A percentile compares a stretch with the other conserved stretches of the same genome.
These are phyloP conservation scores for Kurtzmaniella cleridarum DNA, from an alignment of 805 yeast species.

Conservation along the genomic window DNA sequence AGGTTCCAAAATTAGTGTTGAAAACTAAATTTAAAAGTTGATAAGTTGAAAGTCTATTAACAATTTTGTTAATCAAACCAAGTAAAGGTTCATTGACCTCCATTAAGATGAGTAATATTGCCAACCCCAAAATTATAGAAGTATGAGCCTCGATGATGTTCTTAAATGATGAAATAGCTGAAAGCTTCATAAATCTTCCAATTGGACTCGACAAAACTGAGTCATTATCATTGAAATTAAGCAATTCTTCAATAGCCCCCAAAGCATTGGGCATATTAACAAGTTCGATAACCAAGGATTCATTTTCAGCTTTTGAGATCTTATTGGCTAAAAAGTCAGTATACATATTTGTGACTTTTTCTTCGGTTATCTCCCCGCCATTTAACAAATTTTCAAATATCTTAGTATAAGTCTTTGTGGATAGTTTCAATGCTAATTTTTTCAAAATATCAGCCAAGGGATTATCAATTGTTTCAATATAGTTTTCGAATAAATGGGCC, in stretches of 20 bases:
- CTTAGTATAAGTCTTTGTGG: constrained; percentile 24
- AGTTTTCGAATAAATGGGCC: constrained; percentile 26
- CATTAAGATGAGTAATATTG: constrained; percentile 26
- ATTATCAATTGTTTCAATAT: constrained; percentile 7
- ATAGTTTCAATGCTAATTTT: constrained; percentile 18
- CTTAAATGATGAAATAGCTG: constrained; percentile 20
- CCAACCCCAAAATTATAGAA: constrained; percentile 20
- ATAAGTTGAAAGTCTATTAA: constrained; percentile 21
- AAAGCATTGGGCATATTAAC: constrained; percentile 22
- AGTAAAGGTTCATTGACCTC: constrained; percentile 25
- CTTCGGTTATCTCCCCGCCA: constrained; percentile 9
- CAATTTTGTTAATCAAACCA: constrained; percentile 17
- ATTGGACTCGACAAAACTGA: constrained; percentile 5
- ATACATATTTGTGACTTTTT: constrained; percentile 18
- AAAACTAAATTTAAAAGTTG: constrained; percentile 18
- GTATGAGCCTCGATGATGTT: constrained; percentile 25
- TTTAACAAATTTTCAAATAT: constrained; percentile 12
- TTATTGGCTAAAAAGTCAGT: constrained; percentile 18
- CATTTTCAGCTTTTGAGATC: constrained; percentile 19
- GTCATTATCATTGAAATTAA: constrained; percentile 9
- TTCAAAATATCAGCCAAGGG: constrained; percentile 16
- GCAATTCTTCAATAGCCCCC: constrained; percentile 15
- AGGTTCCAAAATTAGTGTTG: constrained; percentile 19
- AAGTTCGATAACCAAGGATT: constrained; percentile 15
- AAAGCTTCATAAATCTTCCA: constrained; percentile 19